Evolutionary conservation across 2,329 filamentous ascomycete species (phyloP).

Genomic region (Neoarthrinium moseri): DNA sequence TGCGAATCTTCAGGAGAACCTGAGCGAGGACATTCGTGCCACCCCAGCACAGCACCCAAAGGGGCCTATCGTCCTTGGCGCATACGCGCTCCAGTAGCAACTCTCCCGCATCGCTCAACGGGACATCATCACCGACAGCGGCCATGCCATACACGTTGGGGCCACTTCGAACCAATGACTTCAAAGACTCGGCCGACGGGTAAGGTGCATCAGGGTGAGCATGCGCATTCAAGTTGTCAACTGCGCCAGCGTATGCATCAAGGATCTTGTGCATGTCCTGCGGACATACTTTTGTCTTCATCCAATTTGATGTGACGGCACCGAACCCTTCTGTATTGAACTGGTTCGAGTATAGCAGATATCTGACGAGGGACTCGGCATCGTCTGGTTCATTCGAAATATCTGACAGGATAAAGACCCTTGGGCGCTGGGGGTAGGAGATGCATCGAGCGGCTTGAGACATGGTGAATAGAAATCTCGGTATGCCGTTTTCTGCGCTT

Average conservation of each 20-base stretch:
- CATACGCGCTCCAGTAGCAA: constrained; percentile 35
- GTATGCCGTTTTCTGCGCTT: too few relatives aligned
- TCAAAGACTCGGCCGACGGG: constrained; percentile 34
- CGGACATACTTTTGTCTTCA: constrained; percentile 36
- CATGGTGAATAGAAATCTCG: not conserved
- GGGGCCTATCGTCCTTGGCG: constrained; percentile 31
- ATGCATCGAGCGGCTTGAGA: not conserved
- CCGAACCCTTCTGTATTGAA: constrained; percentile 30
- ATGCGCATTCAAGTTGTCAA: constrained; percentile 47
- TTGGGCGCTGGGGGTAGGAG: constrained; percentile 14
- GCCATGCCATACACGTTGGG: constrained; percentile 33
- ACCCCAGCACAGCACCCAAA: constrained; percentile 54
- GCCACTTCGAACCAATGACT: constrained; percentile 35
- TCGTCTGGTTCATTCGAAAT: constrained; percentile 38
- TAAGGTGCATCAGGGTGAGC: constrained; percentile 41
- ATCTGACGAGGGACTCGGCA: constrained; percentile 31
- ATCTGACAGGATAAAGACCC: constrained; percentile 32
- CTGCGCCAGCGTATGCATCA: constrained; percentile 40
- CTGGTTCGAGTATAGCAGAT: constrained; percentile 35
- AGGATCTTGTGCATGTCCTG: constrained; percentile 42
- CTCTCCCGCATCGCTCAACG: constrained; percentile 36
- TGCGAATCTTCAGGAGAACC: constrained; percentile 39
- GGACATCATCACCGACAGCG: constrained; percentile 27
- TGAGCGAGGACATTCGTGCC: constrained; percentile 52
- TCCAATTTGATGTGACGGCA: constrained; percentile 44